Evolutionary conservation across 1,284 basidiomycete genomes (phyloP).

Genomic region (Gymnopus androsaceus): DNA sequence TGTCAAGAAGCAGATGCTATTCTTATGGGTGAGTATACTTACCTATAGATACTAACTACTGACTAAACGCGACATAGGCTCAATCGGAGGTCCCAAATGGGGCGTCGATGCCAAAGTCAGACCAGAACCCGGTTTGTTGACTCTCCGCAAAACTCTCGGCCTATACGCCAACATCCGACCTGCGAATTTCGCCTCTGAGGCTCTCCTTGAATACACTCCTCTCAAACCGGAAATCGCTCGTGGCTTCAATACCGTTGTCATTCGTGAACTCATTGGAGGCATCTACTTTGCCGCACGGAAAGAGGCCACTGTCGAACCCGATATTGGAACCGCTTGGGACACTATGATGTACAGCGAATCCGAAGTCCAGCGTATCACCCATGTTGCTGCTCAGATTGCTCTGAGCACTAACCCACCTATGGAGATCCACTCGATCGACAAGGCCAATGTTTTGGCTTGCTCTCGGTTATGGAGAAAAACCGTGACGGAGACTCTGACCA

Average conservation of each 20-base stretch:
- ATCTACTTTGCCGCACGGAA: constrained; percentile 94
- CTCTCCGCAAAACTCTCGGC: constrained; percentile 91
- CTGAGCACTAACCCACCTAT: constrained; percentile 83
- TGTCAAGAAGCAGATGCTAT: constrained; percentile 91
- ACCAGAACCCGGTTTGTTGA: constrained; percentile 93
- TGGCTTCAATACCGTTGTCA: constrained; percentile 91
- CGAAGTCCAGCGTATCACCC: constrained; percentile 94
- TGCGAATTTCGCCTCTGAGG: constrained; percentile 91
- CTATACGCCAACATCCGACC: constrained; percentile 99
- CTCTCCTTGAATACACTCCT: constrained; percentile 90
- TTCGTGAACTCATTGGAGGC: constrained; percentile 93
- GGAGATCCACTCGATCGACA: constrained; percentile 93
- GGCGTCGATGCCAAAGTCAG: constrained; percentile 88
- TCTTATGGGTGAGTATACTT: constrained; percentile 71
- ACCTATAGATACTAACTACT: constrained; percentile 2
- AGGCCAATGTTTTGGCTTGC: constrained; percentile 97
- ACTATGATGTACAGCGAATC: constrained; percentile 90
- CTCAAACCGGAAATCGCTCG: constrained; percentile 84
- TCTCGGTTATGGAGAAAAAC: constrained; percentile 94
- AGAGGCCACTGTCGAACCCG: constrained; percentile 73
- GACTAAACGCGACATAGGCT: constrained; percentile 52
- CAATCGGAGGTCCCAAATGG: constrained; percentile 99
- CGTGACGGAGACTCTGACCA: constrained; percentile 79
- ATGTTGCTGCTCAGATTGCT: constrained; percentile 94
- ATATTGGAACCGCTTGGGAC: constrained; percentile 79